Evolutionary conservation across 176 grass and related monocot genomes (phyloP), one percentile per base, ranked within the genome.

Genomic region (Tuctoria greenei): DNA sequence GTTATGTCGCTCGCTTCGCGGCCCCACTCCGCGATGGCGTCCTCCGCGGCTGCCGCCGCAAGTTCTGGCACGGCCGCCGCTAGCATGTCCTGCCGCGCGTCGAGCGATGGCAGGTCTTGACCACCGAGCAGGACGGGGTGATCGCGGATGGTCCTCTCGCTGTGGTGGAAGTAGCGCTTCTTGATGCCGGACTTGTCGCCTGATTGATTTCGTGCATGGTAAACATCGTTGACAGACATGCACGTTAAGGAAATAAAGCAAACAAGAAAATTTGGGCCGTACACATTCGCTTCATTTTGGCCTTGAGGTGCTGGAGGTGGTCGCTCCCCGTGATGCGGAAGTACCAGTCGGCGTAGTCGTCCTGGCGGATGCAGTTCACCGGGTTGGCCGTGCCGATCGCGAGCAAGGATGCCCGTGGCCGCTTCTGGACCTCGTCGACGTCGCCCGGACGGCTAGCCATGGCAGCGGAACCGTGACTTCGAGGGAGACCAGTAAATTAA

Each of bases 281-380:
- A 87, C 88, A 91, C 15, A 91, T 91, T 64, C 66, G 73, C 43
- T 80, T 84, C 66, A 91, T 87, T 76, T 91, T 91, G 40, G 83
- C 81, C 66, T 91, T 91, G 31, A 87, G 84, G 8, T 78, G 67
- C 2, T 76, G 58, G 64, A 87, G 76, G 55, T 91, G 88, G 23
- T 91, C 84, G 72, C 88, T 81, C 1, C 81, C 11, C 10, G 71
- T 54, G 74, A 86, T 83, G 45, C 45, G 49, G 49, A 51, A 51
- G 5, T 51, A 51, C 49, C 49, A 51, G 49, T 51, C 49, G 5
- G 49, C 17, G 17, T 51, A 51, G 4, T 51, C 49, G 18, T 51
- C 49, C 17, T 51, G 17, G 5, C 17, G 49, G 5, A 20, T 2
- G 49, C 49, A 51, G 49, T 78, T 87, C 7, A 24, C 79, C 13